These are phyloP conservation scores for Lyophyllum semitale DNA, from an alignment of 768 basidiomycete genomes.

Conservation along the genomic window DNA sequence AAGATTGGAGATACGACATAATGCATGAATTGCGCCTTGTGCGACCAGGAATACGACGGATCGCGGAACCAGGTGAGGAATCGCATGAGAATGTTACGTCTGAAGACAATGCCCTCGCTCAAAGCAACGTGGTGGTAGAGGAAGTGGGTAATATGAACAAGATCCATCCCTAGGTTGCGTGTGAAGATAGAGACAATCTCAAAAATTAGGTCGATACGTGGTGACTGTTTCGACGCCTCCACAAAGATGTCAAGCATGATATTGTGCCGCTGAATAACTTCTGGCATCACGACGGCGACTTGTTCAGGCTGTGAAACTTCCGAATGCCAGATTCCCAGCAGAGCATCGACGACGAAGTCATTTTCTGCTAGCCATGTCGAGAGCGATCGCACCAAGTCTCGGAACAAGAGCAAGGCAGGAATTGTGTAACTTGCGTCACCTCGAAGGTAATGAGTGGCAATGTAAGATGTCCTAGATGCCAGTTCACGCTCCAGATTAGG, in stretches of 20 bases:
- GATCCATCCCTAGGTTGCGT: conserved; percentile 78
- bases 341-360: conserved; percentile 63
- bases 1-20: conserved; percentile 87
- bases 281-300: conserved; percentile 42
- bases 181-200: conserved; percentile 83
- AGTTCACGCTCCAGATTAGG: conserved; percentile 74
- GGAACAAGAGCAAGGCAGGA: conserved; percentile 75
- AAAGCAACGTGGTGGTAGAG: conserved; percentile 84
- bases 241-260: conserved; percentile 80
- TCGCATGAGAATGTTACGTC: conserved; percentile 80
- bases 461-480: conserved; percentile 53
- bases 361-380: conserved; percentile 75
- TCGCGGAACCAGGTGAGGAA: conserved; percentile 88
- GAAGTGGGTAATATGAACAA: conserved; percentile 78
- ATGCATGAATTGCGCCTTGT: conserved; percentile 81
- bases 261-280: conserved; percentile 59
- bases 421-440: conserved; percentile 54
- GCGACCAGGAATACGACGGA: conserved; percentile 58
- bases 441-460: conserved; percentile 54
- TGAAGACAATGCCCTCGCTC: conserved; percentile 65
- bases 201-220: conserved; percentile 86
- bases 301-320: conserved; percentile 49
- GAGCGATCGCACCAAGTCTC: conserved; percentile 70
- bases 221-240: conserved; percentile 64
- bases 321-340: conserved; percentile 73